Percentiles rank a stretch among this genome's conserved stretches.
phyloP scores from a whole-genome alignment of 345 rosid species.

The Eucalyptus urophylla region DNA sequence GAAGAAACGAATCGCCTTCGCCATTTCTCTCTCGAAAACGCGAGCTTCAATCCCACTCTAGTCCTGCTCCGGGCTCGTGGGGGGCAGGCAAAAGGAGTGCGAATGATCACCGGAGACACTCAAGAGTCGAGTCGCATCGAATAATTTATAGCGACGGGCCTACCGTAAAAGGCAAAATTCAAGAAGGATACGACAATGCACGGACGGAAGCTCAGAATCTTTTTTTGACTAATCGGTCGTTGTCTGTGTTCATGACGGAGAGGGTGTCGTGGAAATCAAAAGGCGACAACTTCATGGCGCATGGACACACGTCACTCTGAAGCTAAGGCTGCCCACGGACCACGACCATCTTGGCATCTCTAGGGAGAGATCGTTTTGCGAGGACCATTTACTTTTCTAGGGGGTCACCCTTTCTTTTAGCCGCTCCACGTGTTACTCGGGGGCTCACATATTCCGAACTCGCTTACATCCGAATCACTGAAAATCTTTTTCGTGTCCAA shows the following conservation, averaged over 20 bases:
- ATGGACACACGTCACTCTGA: not conserved
- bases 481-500: not conserved
- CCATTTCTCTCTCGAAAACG: not conserved
- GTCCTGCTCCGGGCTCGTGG: not conserved
- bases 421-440: not conserved
- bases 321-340: not conserved
- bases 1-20: constrained; percentile 24
- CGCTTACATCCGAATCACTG: not conserved
- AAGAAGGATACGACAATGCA: not conserved
- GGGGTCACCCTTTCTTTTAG: not conserved
- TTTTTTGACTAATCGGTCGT: not conserved
- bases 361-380: not conserved
- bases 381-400: not conserved
- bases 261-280: not conserved
- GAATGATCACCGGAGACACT: not conserved
- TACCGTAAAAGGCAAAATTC: not conserved
- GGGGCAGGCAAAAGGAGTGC: not conserved
- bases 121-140: not conserved
- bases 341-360: not conserved
- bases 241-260: not conserved
- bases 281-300: not conserved
- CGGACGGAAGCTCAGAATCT: not conserved
- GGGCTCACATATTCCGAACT: not conserved
- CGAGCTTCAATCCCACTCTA: not conserved
- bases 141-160: not conserved